Evolutionary conservation across 192 early-diverging fungal genomes (phyloP).

Genomic region (Mortierella alpina): DNA sequence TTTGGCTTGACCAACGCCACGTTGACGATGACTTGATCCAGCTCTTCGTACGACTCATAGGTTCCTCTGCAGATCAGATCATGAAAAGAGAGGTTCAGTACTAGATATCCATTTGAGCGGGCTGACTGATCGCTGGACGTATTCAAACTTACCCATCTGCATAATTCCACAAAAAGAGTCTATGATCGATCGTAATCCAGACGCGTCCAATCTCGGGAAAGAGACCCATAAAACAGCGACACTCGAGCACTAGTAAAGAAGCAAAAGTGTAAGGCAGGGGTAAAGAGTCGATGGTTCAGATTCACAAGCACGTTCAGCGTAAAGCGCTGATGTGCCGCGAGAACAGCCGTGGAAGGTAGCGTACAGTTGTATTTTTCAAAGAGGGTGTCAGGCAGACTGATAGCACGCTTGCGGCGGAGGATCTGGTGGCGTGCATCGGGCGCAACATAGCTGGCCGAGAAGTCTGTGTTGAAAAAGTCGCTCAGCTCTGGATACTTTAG

Average conservation of each 20-base stretch:
- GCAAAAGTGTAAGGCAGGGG: background rate
- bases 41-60: conserved; percentile 83
- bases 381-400: conserved; percentile 79
- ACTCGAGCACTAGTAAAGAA: conserved; percentile 62
- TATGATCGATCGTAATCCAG: conserved; percentile 93
- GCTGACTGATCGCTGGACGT: background rate
- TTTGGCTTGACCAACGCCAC: conserved; percentile 85
- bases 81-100: background rate
- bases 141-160: conserved; percentile 67
- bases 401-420: conserved; percentile 67
- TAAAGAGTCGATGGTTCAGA: background rate
- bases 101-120: background rate
- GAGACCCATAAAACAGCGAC: conserved; percentile 88
- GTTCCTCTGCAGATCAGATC: conserved; percentile 34
- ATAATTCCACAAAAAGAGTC: conserved; percentile 94
- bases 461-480: conserved; percentile 58
- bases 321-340: background rate
- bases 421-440: conserved; percentile 64
- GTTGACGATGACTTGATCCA: conserved; percentile 89
- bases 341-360: conserved; percentile 1
- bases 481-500: conserved; percentile 54
- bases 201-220: conserved; percentile 91
- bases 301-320: background rate
- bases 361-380: conserved; percentile 82
- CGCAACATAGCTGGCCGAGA: conserved; percentile 64